Evolutionary conservation across 78 protist species (phyloP), one percentile per base, ranked within the genome.

Genomic region (Dictyostelium firmibasis): DNA sequence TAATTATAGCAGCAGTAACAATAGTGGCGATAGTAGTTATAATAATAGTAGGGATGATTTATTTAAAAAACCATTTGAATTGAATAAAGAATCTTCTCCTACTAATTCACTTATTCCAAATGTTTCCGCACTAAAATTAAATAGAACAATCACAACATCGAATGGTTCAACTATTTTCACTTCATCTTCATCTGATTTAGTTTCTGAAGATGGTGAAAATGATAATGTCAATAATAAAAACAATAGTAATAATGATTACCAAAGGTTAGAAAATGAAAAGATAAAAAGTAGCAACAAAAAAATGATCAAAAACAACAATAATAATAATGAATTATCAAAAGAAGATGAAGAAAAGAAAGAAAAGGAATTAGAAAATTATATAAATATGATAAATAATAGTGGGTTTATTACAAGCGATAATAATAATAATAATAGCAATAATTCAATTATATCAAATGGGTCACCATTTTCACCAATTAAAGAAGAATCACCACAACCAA

Each of bases 91-190:
- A 35, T 57, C 23, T 0, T 10, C 43, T 10, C 23, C 86, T 35
- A 44, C 62, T 27, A 47, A 47, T 47, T 82, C 86, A n/a, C 11
- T 82, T 13, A 60, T 82, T 47, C 86, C 86, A 72, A 72, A 72
- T 72, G 23, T 72, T 16, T 2, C 25, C 5, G 79, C 79, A 13
- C 16, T 72, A 14, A 72, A 72, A 72, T 72, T 72, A 33, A 35
- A 72, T 33, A 33, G 36, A 29, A 23, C 33, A 9, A 14, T 33
- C 14, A 27, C 10, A 11, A 29, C 41, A 14, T 35, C 79, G 33
- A 72, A 72, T 72, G 79, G 79, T 31, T 31, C 79, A 72, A 27
- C 36, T 33, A 33, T 72, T 16, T 31, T 72, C 5, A 29, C 38
- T 33, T 72, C 79, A 2, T 16, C 72, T 29, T 57, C 67, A 13